Evolutionary conservation across 2,329 filamentous ascomycete genomes (phyloP).

Genomic region (Botryosphaeria dothidea): DNA sequence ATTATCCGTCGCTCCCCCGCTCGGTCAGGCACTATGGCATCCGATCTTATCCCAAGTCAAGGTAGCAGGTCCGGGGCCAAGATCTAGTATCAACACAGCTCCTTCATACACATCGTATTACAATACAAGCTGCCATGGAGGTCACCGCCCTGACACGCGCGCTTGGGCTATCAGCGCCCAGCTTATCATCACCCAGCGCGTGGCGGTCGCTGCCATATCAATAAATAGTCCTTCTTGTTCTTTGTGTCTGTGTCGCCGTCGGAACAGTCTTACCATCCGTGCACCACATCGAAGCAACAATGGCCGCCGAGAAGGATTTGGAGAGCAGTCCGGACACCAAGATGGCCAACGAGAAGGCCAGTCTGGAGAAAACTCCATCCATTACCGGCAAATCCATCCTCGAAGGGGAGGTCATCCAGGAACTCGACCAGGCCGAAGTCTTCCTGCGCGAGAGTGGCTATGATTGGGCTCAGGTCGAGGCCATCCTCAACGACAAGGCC

Average conservation of each 20-base stretch:
- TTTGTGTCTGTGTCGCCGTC: too few relatives aligned
- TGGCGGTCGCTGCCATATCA: conserved; percentile 1
- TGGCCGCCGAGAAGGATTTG: conserved; percentile 7
- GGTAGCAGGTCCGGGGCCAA: conserved; percentile 8
- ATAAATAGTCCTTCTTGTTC: conserved; percentile 10
- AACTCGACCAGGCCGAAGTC: conserved; percentile 51
- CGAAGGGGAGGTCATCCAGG: conserved; percentile 31
- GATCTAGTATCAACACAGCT: conserved; percentile 6
- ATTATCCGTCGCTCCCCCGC: background rate
- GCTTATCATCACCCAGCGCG: conserved; percentile 10
- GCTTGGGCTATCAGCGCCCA: conserved; percentile 16
- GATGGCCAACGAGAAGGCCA: conserved; percentile 6
- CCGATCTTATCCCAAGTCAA: conserved; percentile 19
- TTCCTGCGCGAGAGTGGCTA: conserved; percentile 54
- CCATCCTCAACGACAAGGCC: conserved; percentile 46
- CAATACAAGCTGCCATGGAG: background rate
- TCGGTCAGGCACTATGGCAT: conserved; percentile 5
- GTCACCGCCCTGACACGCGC: background rate
- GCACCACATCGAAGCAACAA: background rate
- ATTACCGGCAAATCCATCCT: conserved; percentile 24
- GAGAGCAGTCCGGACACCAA: conserved; percentile 2
- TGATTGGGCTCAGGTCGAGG: conserved; percentile 43
- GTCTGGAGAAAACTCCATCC: conserved; percentile 17
- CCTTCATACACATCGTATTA: conserved; percentile 14
- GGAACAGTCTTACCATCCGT: background rate